Evolutionary conservation across 164 flowering plant species (phyloP), one percentile per base, ranked within the genome.

Genomic region (Dillenia suffruticosa): DNA sequence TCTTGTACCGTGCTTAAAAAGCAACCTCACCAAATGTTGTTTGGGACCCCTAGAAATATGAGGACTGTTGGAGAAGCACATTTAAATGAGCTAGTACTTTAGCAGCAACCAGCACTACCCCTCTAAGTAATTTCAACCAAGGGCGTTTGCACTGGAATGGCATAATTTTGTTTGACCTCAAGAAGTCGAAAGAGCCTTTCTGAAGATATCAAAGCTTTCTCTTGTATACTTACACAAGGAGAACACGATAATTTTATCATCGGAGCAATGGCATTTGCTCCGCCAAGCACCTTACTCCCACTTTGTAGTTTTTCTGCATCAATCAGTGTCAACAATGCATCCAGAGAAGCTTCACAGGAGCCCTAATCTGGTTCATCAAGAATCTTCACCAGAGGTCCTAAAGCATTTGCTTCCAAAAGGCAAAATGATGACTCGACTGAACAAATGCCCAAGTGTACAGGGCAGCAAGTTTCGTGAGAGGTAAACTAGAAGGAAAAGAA

Each of bases 111-210:
- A 68, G 69, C 68, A 48, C 24, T 80, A 26, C 88, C 89, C 17
- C 82, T 69, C 66, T 83, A 86, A 48, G 93, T 81, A 57, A 87
- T 70, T 43, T 84, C 93, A 52, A 83, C 84, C 46, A 87, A 72
- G 48, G 74, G 77, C 77, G 75, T 74, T 49, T 84, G 86, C 52
- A 81, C 86, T 44, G 63, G 65, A 32, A 64, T 15, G 49, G 86
- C 89, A 64, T 72, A 81, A 65, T 74, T 79, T 13, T 70, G 82
- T 72, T 76, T 84, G 55, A 77, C 73, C 65, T 83, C 93, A 14
- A 68, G 51, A 54, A 77, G 56, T 55, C 81, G 66, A 64, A 84
- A 84, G 40, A 87, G 71, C 68, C 84, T 80, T 67, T 87, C 84
- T 47, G 84, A 52, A 63, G 82, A 73, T 44, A 24, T 16, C 57